Base-by-base conservation (phyloP, 768 basidiomycete species). In the Glaciozyma martinii region DNA sequence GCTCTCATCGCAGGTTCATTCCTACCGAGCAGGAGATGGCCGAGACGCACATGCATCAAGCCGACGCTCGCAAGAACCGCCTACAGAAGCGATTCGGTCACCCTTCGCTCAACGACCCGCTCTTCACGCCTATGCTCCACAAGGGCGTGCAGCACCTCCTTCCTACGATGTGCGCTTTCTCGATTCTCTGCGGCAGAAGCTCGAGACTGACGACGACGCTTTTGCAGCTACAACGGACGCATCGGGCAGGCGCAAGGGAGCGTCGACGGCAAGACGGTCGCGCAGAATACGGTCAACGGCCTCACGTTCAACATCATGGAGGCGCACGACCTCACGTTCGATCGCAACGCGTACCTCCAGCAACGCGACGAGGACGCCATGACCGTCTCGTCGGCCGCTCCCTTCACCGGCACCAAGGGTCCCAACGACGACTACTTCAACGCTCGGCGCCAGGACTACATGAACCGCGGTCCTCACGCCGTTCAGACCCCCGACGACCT, bases 31-130 rank as follows among this genome's bases (percentile, higher is more conserved):
- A 83, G 3, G 93, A 97, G 76, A 79, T 93, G 47, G 82, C 82
- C 16, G 85, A 89, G 71, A 82, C 92, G 4, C 82, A 91, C 73
- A 89, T 90, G 0, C 84, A 86, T 60, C 84, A 85, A 55, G 82
- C 83, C 1, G 93, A 97, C 75, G 79, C 81, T 63, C 80, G 81
- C 44, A 81, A 86, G 61, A 82, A 87, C 74, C 83, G 87, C 42
- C 83, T 98, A 37, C 86, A 86, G 78, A 90, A 86, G 75, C 86
- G 94, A 33, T 99, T 98, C 78, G 89, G 93, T 1, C 95, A 99
- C 75, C 93, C 95, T 1, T 88, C 92, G 21, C 80, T 99, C 55
- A 84, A 91, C 70, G 77, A 71, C 52, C 66, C 65, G 37, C 68
- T 71, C 13, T 74, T 66, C 65, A 73, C 71, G 19, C 70, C 70